Evolutionary conservation across 1,284 basidiomycete genomes (phyloP).

Genomic region (Gomphus bonarii): DNA sequence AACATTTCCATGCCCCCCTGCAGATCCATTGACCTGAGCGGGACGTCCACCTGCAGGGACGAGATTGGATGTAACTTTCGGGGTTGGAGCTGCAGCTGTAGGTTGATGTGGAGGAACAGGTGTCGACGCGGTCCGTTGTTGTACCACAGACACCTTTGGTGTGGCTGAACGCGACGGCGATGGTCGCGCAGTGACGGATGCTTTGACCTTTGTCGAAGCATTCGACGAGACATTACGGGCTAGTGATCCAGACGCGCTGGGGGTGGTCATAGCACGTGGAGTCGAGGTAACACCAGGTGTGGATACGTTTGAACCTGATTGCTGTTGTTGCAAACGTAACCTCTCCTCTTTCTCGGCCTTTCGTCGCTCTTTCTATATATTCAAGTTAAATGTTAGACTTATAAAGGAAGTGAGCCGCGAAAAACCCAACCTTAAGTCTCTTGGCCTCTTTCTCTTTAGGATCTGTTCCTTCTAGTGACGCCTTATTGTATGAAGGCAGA

Average conservation of each 20-base stretch:
- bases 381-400: background rate
- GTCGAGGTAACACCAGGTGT: slow-evolving; percentile 9
- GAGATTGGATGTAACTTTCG: slow-evolving; percentile 16
- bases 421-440: slow-evolving; percentile 16
- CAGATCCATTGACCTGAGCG: slow-evolving; percentile 15
- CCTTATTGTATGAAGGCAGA: slow-evolving; percentile 12
- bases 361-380: slow-evolving; percentile 57
- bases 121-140: slow-evolving; percentile 9
- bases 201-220: slow-evolving; percentile 10
- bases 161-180: slow-evolving; percentile 19
- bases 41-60: slow-evolving; percentile 16
- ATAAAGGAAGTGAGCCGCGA: background rate
- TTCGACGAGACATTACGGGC: slow-evolving; percentile 10
- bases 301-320: slow-evolving; percentile 2
- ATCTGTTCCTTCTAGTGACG: slow-evolving; percentile 9
- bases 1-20: slow-evolving; percentile 25
- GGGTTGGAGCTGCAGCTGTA: slow-evolving; percentile 21
- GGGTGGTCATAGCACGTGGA: slow-evolving; percentile 4
- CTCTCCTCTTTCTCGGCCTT: slow-evolving; percentile 45
- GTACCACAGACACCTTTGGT: slow-evolving; percentile 17
- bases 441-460: slow-evolving; percentile 9
- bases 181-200: background rate
- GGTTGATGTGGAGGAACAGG: slow-evolving; percentile 16
- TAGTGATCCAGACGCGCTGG: background rate
- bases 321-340: slow-evolving; percentile 6